These are phyloP conservation scores for Cucumis melo DNA, from an alignment of 306 rosid genomes.

Conservation along the genomic window DNA sequence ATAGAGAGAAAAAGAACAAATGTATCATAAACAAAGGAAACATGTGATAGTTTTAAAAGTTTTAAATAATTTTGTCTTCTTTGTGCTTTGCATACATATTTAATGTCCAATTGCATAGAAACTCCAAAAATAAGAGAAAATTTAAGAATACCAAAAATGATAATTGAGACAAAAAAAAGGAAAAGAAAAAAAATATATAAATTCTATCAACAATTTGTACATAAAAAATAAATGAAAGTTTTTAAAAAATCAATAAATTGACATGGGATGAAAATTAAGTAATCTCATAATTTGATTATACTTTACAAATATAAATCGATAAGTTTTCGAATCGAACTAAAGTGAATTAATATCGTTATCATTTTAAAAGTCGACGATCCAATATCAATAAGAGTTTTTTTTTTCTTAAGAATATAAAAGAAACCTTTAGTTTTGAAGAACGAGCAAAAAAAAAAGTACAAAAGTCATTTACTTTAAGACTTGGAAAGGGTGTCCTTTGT, in stretches of 20 bases:
- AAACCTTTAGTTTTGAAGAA: neutral
- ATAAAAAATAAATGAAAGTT: neutral
- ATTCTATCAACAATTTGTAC: neutral
- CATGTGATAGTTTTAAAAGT: neutral
- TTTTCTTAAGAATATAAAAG: too few species aligned
- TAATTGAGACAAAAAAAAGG: neutral
- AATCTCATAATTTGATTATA: neutral
- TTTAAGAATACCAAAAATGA: neutral
- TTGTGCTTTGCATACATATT: neutral
- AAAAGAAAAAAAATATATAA: neutral
- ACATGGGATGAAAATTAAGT: neutral
- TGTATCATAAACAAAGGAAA: neutral
- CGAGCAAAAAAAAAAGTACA: neutral
- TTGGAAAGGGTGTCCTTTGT: neutral
- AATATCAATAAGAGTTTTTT: too few species aligned
- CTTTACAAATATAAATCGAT: neutral
- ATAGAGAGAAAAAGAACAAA: neutral
- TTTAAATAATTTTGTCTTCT: neutral
- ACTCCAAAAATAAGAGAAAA: neutral
- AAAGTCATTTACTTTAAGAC: neutral
- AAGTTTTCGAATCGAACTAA: too few species aligned
- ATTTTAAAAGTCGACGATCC: neutral
- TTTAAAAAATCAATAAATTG: neutral
- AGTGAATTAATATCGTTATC: too few species aligned
- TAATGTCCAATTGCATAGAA: neutral